phyloP scores from a whole-genome alignment of 805 yeast species.

The Kregervanrija fluxuum region DNA sequence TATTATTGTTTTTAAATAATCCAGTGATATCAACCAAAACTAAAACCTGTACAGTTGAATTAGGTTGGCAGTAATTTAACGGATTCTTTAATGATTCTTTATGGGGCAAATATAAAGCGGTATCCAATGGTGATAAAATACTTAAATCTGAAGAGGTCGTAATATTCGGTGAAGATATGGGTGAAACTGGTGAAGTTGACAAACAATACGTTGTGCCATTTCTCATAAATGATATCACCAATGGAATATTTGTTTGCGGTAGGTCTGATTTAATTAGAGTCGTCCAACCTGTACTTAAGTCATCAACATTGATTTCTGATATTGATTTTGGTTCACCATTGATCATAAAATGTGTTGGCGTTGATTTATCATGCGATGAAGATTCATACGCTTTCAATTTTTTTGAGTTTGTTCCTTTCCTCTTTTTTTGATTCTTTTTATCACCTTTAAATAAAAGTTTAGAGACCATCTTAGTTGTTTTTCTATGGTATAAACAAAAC shows the following conservation, averaged over 20 bases:
- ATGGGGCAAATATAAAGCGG: too few species aligned
- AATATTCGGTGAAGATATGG: too few species aligned
- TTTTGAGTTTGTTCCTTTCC: slow-evolving; percentile 1
- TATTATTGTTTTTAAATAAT: background rate
- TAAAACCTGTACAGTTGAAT: too few species aligned
- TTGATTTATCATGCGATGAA: slow-evolving; percentile 5
- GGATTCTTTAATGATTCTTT: too few species aligned
- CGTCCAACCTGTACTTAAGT: slow-evolving; percentile 25
- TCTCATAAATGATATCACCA: background rate
- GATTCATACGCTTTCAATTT: background rate
- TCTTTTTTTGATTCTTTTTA: slow-evolving; percentile 14
- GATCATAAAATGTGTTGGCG: slow-evolving; percentile 9
- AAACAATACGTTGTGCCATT: too few species aligned
- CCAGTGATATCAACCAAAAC: slow-evolving; percentile 1
- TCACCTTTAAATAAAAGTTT: slow-evolving; percentile 28
- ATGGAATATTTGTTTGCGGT: background rate
- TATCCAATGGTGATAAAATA: too few species aligned
- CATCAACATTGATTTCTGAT: slow-evolving; percentile 12
- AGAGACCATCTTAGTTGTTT: slow-evolving; percentile 22
- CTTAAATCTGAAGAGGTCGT: too few species aligned
- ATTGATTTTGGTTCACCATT: slow-evolving; percentile 17
- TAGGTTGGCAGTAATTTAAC: too few species aligned
- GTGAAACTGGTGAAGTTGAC: too few species aligned
- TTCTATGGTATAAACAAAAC: background rate
- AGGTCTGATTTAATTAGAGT: slow-evolving; percentile 10